phyloP scores from a whole-genome alignment of 2,329 filamentous ascomycete genomes.

The Leptographium galeiforme region DNA sequence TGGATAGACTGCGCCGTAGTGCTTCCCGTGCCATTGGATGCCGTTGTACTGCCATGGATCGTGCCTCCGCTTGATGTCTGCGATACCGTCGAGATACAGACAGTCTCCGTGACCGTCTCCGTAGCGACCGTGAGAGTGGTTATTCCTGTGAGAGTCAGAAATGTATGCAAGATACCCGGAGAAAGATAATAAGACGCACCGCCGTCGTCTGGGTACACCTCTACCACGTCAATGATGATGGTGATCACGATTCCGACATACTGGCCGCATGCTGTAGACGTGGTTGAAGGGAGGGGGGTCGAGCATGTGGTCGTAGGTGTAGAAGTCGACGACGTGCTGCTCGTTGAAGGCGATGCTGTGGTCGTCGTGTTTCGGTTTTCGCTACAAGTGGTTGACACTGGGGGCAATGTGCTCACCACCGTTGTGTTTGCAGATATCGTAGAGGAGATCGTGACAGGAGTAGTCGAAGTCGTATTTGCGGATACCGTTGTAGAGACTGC shows the following conservation, averaged over 20 bases:
- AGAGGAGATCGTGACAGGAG: too few species aligned
- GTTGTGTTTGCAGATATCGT: too few species aligned
- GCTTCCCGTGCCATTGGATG: neutral
- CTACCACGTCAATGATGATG: constrained; percentile 7
- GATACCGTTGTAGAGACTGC: neutral
- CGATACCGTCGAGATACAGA: neutral
- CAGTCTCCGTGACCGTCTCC: neutral
- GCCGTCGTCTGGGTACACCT: constrained; percentile 1
- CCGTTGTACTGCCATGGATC: neutral
- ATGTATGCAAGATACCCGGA: neutral
- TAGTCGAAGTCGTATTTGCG: too few species aligned
- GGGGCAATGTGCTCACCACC: too few species aligned
- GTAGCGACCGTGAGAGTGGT: neutral
- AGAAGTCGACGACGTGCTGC: too few species aligned
- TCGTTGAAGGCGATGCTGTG: too few species aligned
- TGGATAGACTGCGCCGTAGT: neutral
- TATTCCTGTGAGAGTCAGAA: neutral
- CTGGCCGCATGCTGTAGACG: neutral
- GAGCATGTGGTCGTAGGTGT: neutral
- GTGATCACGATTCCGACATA: constrained; percentile 4
- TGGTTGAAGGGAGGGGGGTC: neutral
- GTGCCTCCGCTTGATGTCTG: neutral
- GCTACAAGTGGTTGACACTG: too few species aligned
- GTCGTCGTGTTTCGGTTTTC: too few species aligned
- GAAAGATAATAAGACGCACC: neutral